Evolutionary conservation across 768 basidiomycete genomes (phyloP).

Genomic region (Leccinum disarticulatum): DNA sequence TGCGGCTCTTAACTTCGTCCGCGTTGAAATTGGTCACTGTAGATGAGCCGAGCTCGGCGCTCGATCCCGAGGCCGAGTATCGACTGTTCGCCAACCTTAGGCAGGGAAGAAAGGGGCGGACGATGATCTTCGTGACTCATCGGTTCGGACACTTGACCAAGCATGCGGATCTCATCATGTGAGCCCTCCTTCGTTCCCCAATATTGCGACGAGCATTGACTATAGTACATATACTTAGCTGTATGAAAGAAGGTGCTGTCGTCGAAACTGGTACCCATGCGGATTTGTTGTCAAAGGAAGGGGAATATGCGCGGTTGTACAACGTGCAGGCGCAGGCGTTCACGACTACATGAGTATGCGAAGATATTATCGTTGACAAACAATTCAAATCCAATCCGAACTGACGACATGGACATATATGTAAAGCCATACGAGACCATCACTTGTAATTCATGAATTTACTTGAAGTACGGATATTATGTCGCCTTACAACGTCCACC

Average conservation of each 20-base stretch:
- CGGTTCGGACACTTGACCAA: conserved; percentile 40
- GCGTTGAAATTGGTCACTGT: conserved; percentile 31
- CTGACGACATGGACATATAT: no score
- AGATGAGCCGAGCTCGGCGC: conserved; percentile 40
- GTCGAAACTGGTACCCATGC: conserved; percentile 35
- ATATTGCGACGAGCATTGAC: background rate
- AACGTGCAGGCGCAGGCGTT: conserved; percentile 35
- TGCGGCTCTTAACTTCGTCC: conserved; percentile 35
- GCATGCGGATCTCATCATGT: conserved; percentile 39
- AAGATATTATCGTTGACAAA: no score
- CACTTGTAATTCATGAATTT: no score
- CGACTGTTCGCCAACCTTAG: conserved; percentile 32
- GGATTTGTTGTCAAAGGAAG: conserved; percentile 28
- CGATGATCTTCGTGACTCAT: conserved; percentile 43
- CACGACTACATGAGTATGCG: background rate
- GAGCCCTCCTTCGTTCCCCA: conserved; percentile 10
- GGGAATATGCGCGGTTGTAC: conserved; percentile 36
- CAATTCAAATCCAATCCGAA: no score
- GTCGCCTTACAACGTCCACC: no score
- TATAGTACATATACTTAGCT: conserved; percentile 18
- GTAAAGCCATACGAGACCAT: no score
- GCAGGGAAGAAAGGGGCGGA: conserved; percentile 31
- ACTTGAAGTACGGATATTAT: no score
- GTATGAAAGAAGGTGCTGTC: conserved; percentile 33
- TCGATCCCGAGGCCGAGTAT: conserved; percentile 38